phyloP scores from a whole-genome alignment of 352 stramenopile species.

The Globisporangium camurandrum region DNA sequence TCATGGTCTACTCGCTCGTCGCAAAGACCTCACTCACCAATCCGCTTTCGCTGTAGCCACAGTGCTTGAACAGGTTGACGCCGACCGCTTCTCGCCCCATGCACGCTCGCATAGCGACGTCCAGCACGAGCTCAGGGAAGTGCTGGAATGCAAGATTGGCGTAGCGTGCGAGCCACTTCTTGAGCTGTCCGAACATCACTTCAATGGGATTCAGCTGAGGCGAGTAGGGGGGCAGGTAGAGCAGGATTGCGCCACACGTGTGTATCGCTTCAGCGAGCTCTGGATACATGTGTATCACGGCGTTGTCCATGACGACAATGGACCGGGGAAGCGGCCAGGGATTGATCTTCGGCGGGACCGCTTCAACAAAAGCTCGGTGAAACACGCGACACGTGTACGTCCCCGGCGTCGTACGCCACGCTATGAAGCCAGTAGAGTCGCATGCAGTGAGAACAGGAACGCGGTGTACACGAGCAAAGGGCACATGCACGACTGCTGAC shows the following conservation, averaged over 20 bases:
- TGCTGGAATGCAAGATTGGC: constrained; percentile 12
- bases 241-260: constrained; percentile 4
- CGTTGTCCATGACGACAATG: constrained; percentile 20
- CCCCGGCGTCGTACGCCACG: constrained; percentile 3
- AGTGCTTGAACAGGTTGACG: neutral
- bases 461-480: neutral
- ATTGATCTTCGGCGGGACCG: constrained; percentile 8
- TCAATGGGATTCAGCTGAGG: constrained; percentile 20
- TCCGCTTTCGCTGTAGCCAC: neutral
- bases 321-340: constrained; percentile 14
- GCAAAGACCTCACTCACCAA: neutral
- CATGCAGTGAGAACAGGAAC: neutral
- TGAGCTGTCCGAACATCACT: constrained; percentile 16
- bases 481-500: neutral
- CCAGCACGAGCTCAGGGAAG: constrained; percentile 5
- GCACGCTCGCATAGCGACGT: constrained; percentile 11
- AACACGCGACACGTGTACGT: constrained; percentile 5
- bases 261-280: constrained; percentile 14
- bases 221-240: constrained; percentile 16
- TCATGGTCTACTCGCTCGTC: neutral
- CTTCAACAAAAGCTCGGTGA: constrained; percentile 1
- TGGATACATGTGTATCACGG: constrained; percentile 16
- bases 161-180: constrained; percentile 12
- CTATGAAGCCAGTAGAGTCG: neutral
- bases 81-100: neutral